phyloP scores from a whole-genome alignment of 768 basidiomycete genomes.

The Phanerodontia chrysosporium region DNA sequence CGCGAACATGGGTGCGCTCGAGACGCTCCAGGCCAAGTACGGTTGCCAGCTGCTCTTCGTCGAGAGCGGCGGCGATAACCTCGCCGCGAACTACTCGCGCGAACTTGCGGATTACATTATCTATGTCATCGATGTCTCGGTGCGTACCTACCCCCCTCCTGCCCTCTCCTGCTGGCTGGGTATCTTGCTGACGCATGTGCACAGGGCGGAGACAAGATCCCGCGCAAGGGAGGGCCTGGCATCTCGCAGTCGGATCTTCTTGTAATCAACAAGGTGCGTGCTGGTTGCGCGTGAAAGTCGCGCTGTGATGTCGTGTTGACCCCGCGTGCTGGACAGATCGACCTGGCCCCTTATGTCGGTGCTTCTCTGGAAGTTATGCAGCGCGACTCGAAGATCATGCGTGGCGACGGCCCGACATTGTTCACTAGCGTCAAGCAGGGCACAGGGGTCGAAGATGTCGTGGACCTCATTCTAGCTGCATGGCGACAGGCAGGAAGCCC shows the following conservation, averaged over 20 bases:
- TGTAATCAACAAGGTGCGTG: constrained; percentile 85
- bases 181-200: neutral
- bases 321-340: constrained; percentile 52
- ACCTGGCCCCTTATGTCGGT: constrained; percentile 87
- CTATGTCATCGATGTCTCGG: constrained; percentile 85
- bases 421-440: constrained; percentile 81
- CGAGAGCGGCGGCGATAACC: constrained; percentile 94
- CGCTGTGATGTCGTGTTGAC: neutral
- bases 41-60: constrained; percentile 89
- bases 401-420: constrained; percentile 89
- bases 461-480: constrained; percentile 78
- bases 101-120: constrained; percentile 98
- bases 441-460: constrained; percentile 78
- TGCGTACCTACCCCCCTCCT: too few relatives aligned
- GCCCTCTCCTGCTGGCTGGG: constrained; percentile 1
- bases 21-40: constrained; percentile 89
- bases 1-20: constrained; percentile 94
- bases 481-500: constrained; percentile 83
- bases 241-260: constrained; percentile 95
- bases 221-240: constrained; percentile 95
- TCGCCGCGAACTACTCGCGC: constrained; percentile 94
- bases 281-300: neutral
- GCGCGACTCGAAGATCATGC: constrained; percentile 89
- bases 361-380: constrained; percentile 95
- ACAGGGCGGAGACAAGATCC: constrained; percentile 97